These are phyloP conservation scores for Fusarium stilboides DNA, from an alignment of 2,329 filamentous ascomycete genomes.

Conservation along the genomic window DNA sequence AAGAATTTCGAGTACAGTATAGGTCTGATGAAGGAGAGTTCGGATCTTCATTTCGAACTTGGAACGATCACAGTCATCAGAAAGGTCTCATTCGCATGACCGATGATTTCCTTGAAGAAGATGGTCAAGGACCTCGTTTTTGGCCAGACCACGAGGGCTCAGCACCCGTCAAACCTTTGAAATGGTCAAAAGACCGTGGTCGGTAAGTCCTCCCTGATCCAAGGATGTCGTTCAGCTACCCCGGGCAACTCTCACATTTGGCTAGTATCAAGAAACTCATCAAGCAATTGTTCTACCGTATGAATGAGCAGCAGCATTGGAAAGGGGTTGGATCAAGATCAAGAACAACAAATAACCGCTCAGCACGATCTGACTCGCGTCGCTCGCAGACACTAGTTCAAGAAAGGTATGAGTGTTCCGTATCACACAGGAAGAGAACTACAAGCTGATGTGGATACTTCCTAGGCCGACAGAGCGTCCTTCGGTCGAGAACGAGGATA, in stretches of 20 bases:
- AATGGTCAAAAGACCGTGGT: background rate
- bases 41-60: background rate
- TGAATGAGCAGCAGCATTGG: constrained; percentile 2
- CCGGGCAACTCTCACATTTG: background rate
- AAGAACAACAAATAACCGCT: background rate
- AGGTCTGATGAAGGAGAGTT: accelerated
- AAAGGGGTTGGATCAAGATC: background rate
- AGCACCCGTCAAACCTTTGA: background rate
- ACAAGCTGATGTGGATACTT: background rate
- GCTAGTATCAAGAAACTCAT: background rate
- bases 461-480: accelerated
- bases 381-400: constrained; percentile 1
- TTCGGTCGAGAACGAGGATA: background rate
- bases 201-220: background rate
- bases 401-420: accelerated
- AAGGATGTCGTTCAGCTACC: accelerated
- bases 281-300: background rate
- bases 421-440: accelerated
- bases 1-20: background rate
- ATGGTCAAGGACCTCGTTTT: background rate
- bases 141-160: constrained; percentile 4
- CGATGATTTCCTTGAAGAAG: background rate
- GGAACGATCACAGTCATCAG: background rate
- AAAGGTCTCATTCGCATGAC: background rate
- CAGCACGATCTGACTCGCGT: background rate